Evolutionary conservation across 2,329 filamentous ascomycete species (phyloP), one percentile per base, ranked within the genome.

Genomic region (Talaromyces verruculosus): DNA sequence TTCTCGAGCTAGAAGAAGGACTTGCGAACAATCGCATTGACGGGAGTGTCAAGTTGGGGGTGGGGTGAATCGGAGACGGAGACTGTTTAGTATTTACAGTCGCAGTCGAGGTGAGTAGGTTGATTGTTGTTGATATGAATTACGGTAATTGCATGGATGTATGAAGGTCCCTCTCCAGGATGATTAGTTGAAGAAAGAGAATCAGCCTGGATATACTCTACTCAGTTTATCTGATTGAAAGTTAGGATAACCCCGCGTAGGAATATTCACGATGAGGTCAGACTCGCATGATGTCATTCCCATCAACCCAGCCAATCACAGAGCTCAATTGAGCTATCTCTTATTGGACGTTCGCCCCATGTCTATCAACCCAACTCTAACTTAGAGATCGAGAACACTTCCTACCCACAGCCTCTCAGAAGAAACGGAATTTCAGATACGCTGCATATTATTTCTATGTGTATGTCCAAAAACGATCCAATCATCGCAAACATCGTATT

Each of bases 231-330:
- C 30, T 33, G 13, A 53, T 30, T 2, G 17, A 53, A 19, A 53
- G 51, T 7, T 5, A 35, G 30, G 51, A 55, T 17, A 5, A 19
- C 28, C 49, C 49, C 17, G 17, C 49, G 19, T 15, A 13, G 28
- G 10, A 37, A 39, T 22, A 22, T 45, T 60, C 57, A 60, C 57
- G 37, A 60, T 60, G 57, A 60, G 57, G 57, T 60, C 57, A 59
- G 35, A 43, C 55, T 35, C 7, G 35, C 5, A 28, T 25, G 43
- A 43, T 43, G 57, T 57, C 53, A 57, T 37, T 39, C 25, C 19
- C 33, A 25, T 25, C 33, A 7, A 13, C 25, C n/a, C 33, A 25
- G 19, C 53, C 53, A 57, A 57, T 39, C 53, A 39, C n/a, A 37
- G 33, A 15, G 30, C 53, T 37, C 53, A 57, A 57, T 57, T 39